phyloP scores from a whole-genome alignment of 2,329 filamentous ascomycete species.

The Chaetomium olivaceum region DNA sequence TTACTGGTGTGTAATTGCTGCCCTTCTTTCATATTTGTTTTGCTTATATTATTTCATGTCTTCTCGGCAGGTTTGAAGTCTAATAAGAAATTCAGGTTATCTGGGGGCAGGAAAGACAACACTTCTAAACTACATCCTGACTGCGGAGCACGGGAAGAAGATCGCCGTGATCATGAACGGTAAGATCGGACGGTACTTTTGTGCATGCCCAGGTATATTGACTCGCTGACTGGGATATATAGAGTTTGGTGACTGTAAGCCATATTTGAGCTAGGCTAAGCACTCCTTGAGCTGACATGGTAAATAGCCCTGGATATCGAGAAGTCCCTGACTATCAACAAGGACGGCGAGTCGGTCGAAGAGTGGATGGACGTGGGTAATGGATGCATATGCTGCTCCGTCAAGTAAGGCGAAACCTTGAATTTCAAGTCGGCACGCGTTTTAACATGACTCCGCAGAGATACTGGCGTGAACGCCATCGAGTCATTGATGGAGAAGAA shows the following conservation, averaged over 20 bases:
- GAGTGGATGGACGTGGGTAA: slow-evolving; percentile 97
- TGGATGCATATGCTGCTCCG: slow-evolving; percentile 95
- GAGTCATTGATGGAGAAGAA: slow-evolving; percentile 94
- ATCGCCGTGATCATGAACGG: slow-evolving; percentile 98
- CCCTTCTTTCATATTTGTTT: neutral
- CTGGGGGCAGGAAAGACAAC: slow-evolving; percentile 96
- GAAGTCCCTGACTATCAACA: slow-evolving; percentile 88
- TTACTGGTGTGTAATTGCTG: slow-evolving; percentile 64
- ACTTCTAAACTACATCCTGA: slow-evolving; percentile 91
- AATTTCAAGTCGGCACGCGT: neutral
- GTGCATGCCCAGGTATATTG: neutral
- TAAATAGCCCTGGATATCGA: slow-evolving; percentile 87
- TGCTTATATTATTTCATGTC: slow-evolving; percentile 1
- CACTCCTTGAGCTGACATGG: slow-evolving; percentile 23
- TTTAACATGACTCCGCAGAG: slow-evolving; percentile 51
- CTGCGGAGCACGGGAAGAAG: slow-evolving; percentile 92
- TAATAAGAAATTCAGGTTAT: slow-evolving; percentile 63
- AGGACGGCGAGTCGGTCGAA: slow-evolving; percentile 77
- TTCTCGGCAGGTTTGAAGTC: neutral
- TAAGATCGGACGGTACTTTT: slow-evolving; percentile 38
- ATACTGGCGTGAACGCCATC: slow-evolving; percentile 90
- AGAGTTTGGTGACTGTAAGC: slow-evolving; percentile 36
- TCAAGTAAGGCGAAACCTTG: slow-evolving; percentile 62
- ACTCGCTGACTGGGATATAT: slow-evolving; percentile 25
- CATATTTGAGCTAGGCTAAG: neutral